These are phyloP conservation scores for Fusarium sp. DNA, from an alignment of 2,329 filamentous ascomycete species.

Conservation along the genomic window DNA sequence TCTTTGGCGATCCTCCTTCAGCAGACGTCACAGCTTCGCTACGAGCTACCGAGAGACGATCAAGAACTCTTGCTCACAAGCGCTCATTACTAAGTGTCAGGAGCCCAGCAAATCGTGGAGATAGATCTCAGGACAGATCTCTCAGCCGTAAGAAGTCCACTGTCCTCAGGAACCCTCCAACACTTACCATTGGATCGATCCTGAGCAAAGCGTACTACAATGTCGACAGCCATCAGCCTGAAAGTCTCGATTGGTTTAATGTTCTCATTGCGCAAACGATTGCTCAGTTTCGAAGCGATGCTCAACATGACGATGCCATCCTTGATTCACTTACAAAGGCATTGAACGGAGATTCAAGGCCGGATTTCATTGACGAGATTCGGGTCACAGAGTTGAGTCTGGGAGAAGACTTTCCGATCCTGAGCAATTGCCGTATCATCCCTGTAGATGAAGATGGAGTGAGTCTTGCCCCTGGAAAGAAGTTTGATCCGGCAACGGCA, in stretches of 20 bases:
- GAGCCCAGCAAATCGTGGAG: slow-evolving; percentile 53
- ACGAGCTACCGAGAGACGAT: slow-evolving; percentile 77
- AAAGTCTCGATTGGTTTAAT: slow-evolving; percentile 99
- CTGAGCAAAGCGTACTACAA: slow-evolving; percentile 98
- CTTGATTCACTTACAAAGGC: slow-evolving; percentile 84
- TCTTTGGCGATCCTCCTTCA: slow-evolving; percentile 92
- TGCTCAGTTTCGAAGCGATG: slow-evolving; percentile 91
- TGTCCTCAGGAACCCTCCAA: slow-evolving; percentile 76
- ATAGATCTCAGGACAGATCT: slow-evolving; percentile 54
- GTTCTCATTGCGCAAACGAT: slow-evolving; percentile 96
- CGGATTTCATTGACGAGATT: slow-evolving; percentile 93
- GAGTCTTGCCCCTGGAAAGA: slow-evolving; percentile 60
- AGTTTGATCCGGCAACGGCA: slow-evolving; percentile 62
- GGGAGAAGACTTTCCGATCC: slow-evolving; percentile 97
- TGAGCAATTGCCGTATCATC: slow-evolving; percentile 97
- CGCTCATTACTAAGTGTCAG: slow-evolving; percentile 74
- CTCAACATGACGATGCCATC: slow-evolving; percentile 90
- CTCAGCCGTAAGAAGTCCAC: slow-evolving; percentile 74
- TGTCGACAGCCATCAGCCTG: slow-evolving; percentile 92
- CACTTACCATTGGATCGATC: slow-evolving; percentile 91
- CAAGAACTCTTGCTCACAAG: slow-evolving; percentile 79
- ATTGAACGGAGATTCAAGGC: slow-evolving; percentile 86
- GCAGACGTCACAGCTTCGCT: slow-evolving; percentile 81
- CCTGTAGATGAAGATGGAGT: slow-evolving; percentile 84
- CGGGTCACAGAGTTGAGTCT: slow-evolving; percentile 92